Base-by-base conservation (phyloP, 768 basidiomycete species). In the Cubamyces lactineus region DNA sequence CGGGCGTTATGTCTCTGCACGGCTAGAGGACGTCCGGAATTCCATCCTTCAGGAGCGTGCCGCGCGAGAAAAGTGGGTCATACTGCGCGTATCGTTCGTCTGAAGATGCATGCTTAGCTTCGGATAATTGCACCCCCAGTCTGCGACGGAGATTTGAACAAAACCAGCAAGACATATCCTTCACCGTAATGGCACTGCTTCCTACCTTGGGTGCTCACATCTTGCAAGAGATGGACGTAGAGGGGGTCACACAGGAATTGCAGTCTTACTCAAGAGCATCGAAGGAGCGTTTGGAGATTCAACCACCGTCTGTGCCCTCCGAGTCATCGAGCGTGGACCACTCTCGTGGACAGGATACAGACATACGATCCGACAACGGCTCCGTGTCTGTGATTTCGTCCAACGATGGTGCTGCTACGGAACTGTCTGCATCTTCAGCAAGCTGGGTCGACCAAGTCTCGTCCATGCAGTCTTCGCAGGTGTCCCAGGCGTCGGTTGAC, bases 161-260 rank as follows among this genome's bases (percentile, higher is more conserved):
- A 64, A 92, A 87, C 24, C 87, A 90, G 66, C 85, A 91, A 61
- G 88, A 94, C 69, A 80, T 84, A 23, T 84, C 88, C 7, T 96
- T 86, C 70, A 93, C 89, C 0, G 78, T 89, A 50, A 84, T 89
- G 70, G 86, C 88, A 0, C 79, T 89, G 42, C 73, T 92, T 17
- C 86, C 88, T 1, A 86, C 87, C 0, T 80, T 93, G 17, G 81
- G 84, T 6, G 76, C 81, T 15, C 85, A 87, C 62, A 79, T 94
- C 13, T 74, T 89, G n/a, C 77, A 79, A 23, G 84, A 83, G 30
- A 88, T 94, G 84, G 86, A 94, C 64, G 88, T 94, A 17, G 92
- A 94, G 65, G 77, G 77, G 0, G 74, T 91, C 13, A 92, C 88
- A 0, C 72, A 80, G 16, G 87, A 81, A 64, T 69, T 86, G 19